Conservation (phyloP, 2,329 filamentous ascomycete species). For the Orbilia blumenaviensis region DNA sequence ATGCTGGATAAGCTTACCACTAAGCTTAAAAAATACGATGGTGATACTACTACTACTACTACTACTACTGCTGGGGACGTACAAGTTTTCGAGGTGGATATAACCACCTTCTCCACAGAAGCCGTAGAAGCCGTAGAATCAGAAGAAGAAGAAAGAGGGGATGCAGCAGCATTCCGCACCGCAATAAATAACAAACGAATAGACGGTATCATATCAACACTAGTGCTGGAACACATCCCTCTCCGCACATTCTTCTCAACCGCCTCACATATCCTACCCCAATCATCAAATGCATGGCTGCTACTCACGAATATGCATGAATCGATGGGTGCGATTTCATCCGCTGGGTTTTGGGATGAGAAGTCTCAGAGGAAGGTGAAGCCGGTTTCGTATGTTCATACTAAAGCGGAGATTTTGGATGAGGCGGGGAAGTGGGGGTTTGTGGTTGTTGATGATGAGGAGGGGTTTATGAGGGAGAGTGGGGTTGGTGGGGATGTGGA, state of each 20-base stretch:
- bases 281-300: conserved; percentile 65
- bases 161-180: no score
- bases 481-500: conserved; percentile 65
- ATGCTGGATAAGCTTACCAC: conserved; percentile 68
- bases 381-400: conserved; percentile 69
- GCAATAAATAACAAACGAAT: no score
- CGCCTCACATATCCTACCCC: conserved; percentile 62
- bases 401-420: conserved; percentile 65
- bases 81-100: conserved; percentile 6
- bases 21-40: conserved; percentile 15
- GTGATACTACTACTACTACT: no score
- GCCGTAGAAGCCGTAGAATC: background rate
- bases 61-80: background rate
- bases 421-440: conserved; percentile 65
- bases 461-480: conserved; percentile 63
- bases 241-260: conserved; percentile 65
- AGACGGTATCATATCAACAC: conserved; percentile 67
- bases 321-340: conserved; percentile 68
- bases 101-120: background rate
- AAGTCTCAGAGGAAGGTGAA: conserved; percentile 67
- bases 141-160: conserved; percentile 53
- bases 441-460: conserved; percentile 62
- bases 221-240: conserved; percentile 73
- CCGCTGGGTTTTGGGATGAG: conserved; percentile 70
- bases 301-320: conserved; percentile 75